phyloP scores from a whole-genome alignment of 345 rosid genomes.

The Capsella bursapastoris region DNA sequence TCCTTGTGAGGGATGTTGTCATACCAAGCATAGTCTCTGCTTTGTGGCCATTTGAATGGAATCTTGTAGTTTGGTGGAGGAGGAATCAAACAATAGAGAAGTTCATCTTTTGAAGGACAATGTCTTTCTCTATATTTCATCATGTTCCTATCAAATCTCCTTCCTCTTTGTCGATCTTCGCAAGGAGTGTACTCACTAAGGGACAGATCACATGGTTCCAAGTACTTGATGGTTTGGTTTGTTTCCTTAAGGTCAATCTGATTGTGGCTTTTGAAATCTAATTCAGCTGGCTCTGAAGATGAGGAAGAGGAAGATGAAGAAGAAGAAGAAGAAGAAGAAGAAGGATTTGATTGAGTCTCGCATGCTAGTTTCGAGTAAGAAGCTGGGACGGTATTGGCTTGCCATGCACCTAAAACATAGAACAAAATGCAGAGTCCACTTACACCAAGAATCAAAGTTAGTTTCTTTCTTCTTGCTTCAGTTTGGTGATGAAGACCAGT shows the following conservation, averaged over 20 bases:
- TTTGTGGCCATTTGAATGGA: slow-evolving; percentile 96
- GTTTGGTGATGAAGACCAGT: slow-evolving; percentile 45
- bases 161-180: slow-evolving; percentile 71
- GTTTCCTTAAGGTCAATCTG: slow-evolving; percentile 53
- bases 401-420: slow-evolving; percentile 90
- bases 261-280: slow-evolving; percentile 86
- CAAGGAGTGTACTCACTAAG: slow-evolving; percentile 90
- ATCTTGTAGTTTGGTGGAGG: slow-evolving; percentile 95
- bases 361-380: slow-evolving; percentile 53
- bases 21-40: slow-evolving; percentile 96
- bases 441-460: slow-evolving; percentile 76
- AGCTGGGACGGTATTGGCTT: slow-evolving; percentile 49
- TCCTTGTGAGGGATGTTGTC: slow-evolving; percentile 95
- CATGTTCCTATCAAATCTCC: slow-evolving; percentile 78
- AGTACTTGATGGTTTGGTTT: slow-evolving; percentile 41
- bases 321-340: slow-evolving; percentile 8
- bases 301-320: slow-evolving; percentile 26
- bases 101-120: slow-evolving; percentile 79
- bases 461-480: slow-evolving; percentile 72
- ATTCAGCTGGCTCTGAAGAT: slow-evolving; percentile 43
- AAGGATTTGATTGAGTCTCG: slow-evolving; percentile 43
- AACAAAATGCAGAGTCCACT: slow-evolving; percentile 85
- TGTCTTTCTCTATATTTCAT: slow-evolving; percentile 91
- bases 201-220: slow-evolving; percentile 76
- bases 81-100: slow-evolving; percentile 76